A percentile compares a stretch with the other conserved stretches of the same genome.
These are phyloP conservation scores for Thielaviopsis euricoi DNA, from an alignment of 2,329 filamentous ascomycete species.

Conservation along the genomic window DNA sequence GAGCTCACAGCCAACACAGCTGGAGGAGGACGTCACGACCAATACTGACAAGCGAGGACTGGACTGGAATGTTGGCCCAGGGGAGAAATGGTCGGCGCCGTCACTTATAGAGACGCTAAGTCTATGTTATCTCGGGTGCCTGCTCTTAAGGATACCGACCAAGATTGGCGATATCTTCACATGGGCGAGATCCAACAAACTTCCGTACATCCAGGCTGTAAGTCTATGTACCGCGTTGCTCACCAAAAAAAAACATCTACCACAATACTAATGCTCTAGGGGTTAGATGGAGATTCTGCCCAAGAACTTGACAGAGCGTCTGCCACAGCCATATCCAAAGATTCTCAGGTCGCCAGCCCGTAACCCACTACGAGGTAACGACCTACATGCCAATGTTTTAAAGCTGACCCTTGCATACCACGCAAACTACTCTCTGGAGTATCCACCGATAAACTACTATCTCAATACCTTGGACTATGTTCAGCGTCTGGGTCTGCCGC, in stretches of 20 bases:
- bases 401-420: conserved; percentile 48
- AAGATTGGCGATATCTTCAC: conserved; percentile 53
- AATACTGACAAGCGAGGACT: conserved; percentile 17
- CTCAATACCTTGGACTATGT: conserved; percentile 54
- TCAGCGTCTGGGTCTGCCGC: conserved; percentile 55
- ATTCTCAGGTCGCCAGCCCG: conserved; percentile 35
- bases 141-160: conserved; percentile 63
- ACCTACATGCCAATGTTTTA: conserved; percentile 48
- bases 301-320: conserved; percentile 42
- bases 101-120: conserved; percentile 58
- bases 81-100: conserved; percentile 40
- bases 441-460: conserved; percentile 57
- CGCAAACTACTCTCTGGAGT: conserved; percentile 48
- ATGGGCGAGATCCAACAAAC: conserved; percentile 50
- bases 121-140: conserved; percentile 62
- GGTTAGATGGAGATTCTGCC: conserved; percentile 42
- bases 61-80: conserved; percentile 29
- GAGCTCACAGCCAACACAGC: conserved; percentile 21
- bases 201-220: conserved; percentile 57
- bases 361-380: conserved; percentile 29
- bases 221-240: conserved; percentile 15
- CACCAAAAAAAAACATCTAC: background rate
- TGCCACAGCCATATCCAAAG: conserved; percentile 45
- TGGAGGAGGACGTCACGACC: conserved; percentile 14
- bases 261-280: conserved; percentile 1